Base-by-base conservation (phyloP, 495 filamentous ascomycete species). In the Daldinia caldariorum region DNA sequence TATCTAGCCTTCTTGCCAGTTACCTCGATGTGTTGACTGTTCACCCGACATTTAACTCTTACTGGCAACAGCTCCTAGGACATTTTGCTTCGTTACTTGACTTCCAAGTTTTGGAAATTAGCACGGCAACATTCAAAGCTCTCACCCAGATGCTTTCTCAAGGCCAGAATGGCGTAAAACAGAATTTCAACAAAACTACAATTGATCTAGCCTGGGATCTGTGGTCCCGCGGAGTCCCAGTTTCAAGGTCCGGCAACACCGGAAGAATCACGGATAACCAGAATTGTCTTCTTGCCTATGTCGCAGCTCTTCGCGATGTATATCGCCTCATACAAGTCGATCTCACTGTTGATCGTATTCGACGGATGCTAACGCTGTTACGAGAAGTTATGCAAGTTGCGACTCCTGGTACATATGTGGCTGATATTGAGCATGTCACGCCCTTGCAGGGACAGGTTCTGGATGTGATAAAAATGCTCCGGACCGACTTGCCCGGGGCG, bases 341-440 rank as follows among this genome's bases (percentile, higher is more conserved):
- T 51, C 77, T 97, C 41, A 83, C 83, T 43, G 77, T 84, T 13
- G 82, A 86, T 20, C 85, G 88, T 39, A 85, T 93, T 13, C 82
- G 84, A 78, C 74, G 79, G 78, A 79, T 94, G 90, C 73, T 88
- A 81, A 70, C 84, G 79, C 80, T 91, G 80, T 75, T 95, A 9
- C 80, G 80, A 14, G 79, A 86, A 41, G 81, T 84, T 22, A 82
- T 86, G 75, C 78, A 84, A 43, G 77, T 81, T 47, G 85, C 93
- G 4, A 89, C 92, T 26, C 86, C 87, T n/a, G 86, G 90, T 2
- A 80, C 86, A 14, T 97, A 97, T 73, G 89, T 91, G 37, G 88
- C 87, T 37, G 95, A 97, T 79, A 82, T 93, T n/a, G 94, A 97
- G 57, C 89, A 88, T 61, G 84, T 91, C 64, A 97, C 94, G 1